Evolutionary conservation across 441 rosid genomes (phyloP).

Genomic region (Omphalea diandra): DNA sequence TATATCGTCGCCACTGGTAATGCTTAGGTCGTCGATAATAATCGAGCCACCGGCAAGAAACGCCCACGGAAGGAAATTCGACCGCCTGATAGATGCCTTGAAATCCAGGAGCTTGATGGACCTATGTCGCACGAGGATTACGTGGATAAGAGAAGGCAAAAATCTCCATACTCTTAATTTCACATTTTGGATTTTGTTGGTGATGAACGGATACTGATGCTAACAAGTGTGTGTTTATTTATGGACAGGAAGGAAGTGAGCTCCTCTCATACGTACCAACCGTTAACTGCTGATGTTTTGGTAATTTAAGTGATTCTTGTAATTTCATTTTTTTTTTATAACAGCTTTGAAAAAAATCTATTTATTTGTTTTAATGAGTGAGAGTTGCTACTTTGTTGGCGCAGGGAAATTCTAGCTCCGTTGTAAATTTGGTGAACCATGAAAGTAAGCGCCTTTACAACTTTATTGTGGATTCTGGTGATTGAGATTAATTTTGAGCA

Average conservation of each 20-base stretch:
- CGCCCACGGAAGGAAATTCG: slow-evolving; percentile 31
- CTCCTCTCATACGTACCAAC: slow-evolving; percentile 37
- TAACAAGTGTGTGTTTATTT: too few relatives aligned
- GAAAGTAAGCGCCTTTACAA: slow-evolving; percentile 39
- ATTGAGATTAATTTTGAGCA: too few relatives aligned
- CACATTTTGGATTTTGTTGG: too few relatives aligned
- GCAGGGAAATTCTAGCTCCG: slow-evolving; percentile 41
- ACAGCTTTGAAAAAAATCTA: too few relatives aligned
- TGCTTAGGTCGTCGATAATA: slow-evolving; percentile 36
- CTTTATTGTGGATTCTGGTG: too few relatives aligned
- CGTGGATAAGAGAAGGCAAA: slow-evolving; percentile 46
- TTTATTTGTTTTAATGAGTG: background rate
- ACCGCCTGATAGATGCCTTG: slow-evolving; percentile 19
- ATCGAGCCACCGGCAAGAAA: slow-evolving; percentile 30
- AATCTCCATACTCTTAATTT: too few relatives aligned
- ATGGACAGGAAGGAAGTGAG: slow-evolving; percentile 56
- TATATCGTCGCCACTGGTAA: slow-evolving; percentile 61
- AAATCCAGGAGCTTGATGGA: slow-evolving; percentile 34
- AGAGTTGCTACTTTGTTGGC: slow-evolving; percentile 18
- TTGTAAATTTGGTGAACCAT: slow-evolving; percentile 45
- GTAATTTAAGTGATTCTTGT: slow-evolving; percentile 29
- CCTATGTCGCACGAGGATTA: slow-evolving; percentile 69
- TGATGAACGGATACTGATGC: too few relatives aligned
- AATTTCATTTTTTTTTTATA: too few relatives aligned
- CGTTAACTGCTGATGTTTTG: slow-evolving; percentile 47